Base-by-base conservation (phyloP, 805 yeast genomes). In the Candida morakotiae region DNA sequence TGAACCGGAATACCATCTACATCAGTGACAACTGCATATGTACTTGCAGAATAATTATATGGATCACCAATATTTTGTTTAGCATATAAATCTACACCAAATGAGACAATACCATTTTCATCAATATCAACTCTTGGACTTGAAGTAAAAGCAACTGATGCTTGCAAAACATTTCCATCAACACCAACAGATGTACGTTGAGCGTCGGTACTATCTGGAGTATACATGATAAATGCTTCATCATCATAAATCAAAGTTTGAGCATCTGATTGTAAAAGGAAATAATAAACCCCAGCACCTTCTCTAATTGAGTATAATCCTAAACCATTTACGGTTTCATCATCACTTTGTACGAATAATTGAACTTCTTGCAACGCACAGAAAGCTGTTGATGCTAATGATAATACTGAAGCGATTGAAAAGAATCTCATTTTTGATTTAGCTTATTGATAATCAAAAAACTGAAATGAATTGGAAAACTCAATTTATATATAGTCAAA, bases 261-360 rank as follows among this genome's bases (percentile, higher is more conserved):
- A 25, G 60, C 48, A n/a, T 23, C 22, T 14, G 35, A 22, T 16
- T 56, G 58, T 29, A 63, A 41, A 51, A 63, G 58, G 31, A 65
- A 45, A 52, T 68, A 71, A 55, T 60, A 52, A 40, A 67, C 49
- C 37, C 64, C 76, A 35, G 76, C 76, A 46, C 75, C 76, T 48
- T 64, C 71, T 47, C 68, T 75, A 31, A 39, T 41, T 20, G 59
- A 38, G 31, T 49, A 42, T 30, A 66, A 40, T 28, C 57, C 60
- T 15, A 51, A 36, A 24, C 61, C 63, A 39, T 62, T 39, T 34
- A 67, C 34, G 5, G 37, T 41, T 4, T 51, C 16, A 39, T 58
- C 40, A 29, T 46, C 50, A 24, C 69, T 59, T 23, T 48, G 44
- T 31, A 49, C 51, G 15, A 21, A 44, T 31, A 64, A 53, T 15